Base-by-base conservation (phyloP, 441 rosid species). In the Jatropha podagrica region DNA sequence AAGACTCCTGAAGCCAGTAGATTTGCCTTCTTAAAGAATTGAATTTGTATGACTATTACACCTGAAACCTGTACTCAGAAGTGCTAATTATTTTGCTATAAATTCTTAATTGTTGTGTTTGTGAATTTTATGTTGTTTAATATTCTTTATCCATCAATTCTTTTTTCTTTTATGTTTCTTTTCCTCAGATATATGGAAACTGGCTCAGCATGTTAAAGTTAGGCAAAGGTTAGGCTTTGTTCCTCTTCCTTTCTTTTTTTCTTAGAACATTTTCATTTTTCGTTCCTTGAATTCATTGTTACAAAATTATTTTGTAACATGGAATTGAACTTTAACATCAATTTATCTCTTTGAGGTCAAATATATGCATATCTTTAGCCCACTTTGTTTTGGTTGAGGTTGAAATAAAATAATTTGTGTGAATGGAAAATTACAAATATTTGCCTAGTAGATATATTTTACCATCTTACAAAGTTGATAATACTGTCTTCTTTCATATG, bases 201-300 rank as follows among this genome's bases (percentile, higher is more conserved):
- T 93, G 90, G 95, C 97, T 69, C 92, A 88, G 44, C 60, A 69
- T 58, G 92, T 87, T 62, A 93, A 91, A 90, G 94, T 93, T 70
- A 88, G 98, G 80, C 98, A 92, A 86, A 95, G 97, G 97, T 90
- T 79, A 42, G 86, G 67, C 55, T 58, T 79, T 65, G n/a, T 69
- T 77, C 68, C 75, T 72, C 13, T 55, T 49, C 11, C 51, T 11
- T 67, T 20, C 13, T 10, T 46, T 48, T 10, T 64, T 14, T 62
- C 18, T 27, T 5, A 4, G 7, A 26, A 18, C 27, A 20, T 20
- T 61, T 54, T 56, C 27, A 38, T 26, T 0, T 18, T 42, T 64
- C 55, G 32, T 63, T 56, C 20, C 2, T 23, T 1, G 20, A 4
- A 52, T 51, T 63, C 11, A 44, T 64, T 15, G 7, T 41, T 71